Evolutionary conservation across 495 filamentous ascomycete species (phyloP), one percentile per base, ranked within the genome.

Genomic region (Ascobolus immersus): DNA sequence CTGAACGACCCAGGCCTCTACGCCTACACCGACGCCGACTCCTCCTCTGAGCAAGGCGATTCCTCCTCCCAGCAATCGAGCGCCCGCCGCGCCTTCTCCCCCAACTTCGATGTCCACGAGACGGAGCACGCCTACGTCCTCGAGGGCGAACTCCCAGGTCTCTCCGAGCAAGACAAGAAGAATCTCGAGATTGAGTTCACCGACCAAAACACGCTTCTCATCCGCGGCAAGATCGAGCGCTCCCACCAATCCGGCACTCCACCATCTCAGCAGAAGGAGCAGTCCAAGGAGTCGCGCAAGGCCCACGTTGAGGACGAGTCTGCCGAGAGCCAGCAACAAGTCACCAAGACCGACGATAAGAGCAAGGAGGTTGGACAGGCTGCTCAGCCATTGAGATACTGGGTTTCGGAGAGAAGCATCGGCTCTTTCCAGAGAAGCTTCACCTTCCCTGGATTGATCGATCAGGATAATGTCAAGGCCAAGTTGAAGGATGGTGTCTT

Each of bases 111-210:
- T 49, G 61, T 90, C 31, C 61, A 62, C 37, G 80, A 91, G 54
- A 52, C 58, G 2, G 56, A 62, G 26, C 46, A 67, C 13, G 49
- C 48, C 42, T 94, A 84, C 52, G 64, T 81, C 44, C 69, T 94
- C 2, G 69, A 86, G 44, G 81, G 80, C 44, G 84, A 92, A 52
- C 64, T 92, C 0, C 79, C 84, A 0, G 84, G 84, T 24, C 60
- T 81, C 29, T n/a, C n/a, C n/a, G n/a, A n/a, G n/a, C n/a, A 17
- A 4, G 64, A 76, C 31, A 73, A 77, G 47, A 65, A 73, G 38
- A 61, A 89, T 44, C 54, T 92, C 40, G 55, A 66, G 33, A 75
- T 92, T 44, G 78, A 90, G 52, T 91, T 91, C 61, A 67, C 65
- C 32, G 82, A 91, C 48, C 54, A 61, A 4, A 62, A 75, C 32